Conservation (phyloP, 352 stramenopile species). For the Globisporangium abappressorium region DNA sequence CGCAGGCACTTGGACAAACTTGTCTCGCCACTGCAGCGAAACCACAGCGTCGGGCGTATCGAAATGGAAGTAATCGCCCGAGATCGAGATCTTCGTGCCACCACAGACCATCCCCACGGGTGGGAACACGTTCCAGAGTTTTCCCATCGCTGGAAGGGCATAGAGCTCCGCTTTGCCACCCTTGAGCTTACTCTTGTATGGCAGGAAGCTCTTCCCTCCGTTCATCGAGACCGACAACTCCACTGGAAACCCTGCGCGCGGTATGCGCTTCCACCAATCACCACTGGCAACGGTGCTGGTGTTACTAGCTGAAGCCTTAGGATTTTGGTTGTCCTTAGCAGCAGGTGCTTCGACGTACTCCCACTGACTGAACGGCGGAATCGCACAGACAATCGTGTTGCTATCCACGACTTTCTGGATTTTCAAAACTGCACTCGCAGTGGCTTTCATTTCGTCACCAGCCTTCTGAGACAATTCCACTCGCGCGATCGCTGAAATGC, state of each 20-base stretch:
- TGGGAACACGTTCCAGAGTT: constrained; percentile 36
- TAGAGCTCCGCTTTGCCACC: constrained; percentile 23
- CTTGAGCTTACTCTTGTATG: constrained; percentile 14
- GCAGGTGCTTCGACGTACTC: constrained; percentile 18
- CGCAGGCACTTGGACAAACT: constrained; percentile 27
- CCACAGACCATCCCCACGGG: constrained; percentile 34
- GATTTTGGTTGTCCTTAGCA: neutral
- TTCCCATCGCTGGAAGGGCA: constrained; percentile 27
- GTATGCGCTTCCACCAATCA: constrained; percentile 36
- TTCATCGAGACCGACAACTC: constrained; percentile 55
- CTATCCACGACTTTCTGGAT: constrained; percentile 22
- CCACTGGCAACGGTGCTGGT: neutral
- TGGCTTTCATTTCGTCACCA: constrained; percentile 11
- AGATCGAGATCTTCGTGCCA: constrained; percentile 46
- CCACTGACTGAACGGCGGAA: constrained; percentile 46
- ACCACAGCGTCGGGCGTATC: constrained; percentile 53
- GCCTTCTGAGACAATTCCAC: constrained; percentile 10
- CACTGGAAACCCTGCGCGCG: constrained; percentile 28
- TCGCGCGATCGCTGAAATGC: constrained; percentile 16
- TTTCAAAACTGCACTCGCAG: constrained; percentile 19
- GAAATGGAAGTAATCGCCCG: constrained; percentile 52
- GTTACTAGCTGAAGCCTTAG: neutral
- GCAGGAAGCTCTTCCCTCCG: constrained; percentile 30
- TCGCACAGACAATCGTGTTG: constrained; percentile 30
- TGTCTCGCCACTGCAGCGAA: constrained; percentile 44